Conservation (phyloP, 2,329 filamentous ascomycete genomes). For the Trichoderma semiorbis region DNA sequence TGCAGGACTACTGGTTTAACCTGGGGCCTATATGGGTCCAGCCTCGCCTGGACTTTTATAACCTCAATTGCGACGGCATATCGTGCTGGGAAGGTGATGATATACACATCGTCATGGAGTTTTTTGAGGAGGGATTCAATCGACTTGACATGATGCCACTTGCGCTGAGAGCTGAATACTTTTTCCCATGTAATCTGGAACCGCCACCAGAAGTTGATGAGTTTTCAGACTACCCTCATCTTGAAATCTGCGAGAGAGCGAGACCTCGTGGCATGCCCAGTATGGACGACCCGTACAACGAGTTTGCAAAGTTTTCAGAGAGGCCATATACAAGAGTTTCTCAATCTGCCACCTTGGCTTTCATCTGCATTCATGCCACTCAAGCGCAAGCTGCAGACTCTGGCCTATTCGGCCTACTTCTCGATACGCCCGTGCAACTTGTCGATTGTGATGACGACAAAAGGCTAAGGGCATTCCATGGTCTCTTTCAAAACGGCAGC, state of each 20-base stretch:
- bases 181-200: not conserved
- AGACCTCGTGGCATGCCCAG: not conserved
- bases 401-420: not conserved
- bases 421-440: not conserved
- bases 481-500: not conserved
- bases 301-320: not conserved
- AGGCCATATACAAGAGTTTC: not conserved
- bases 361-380: not conserved
- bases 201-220: not conserved
- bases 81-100: not conserved
- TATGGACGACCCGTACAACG: not conserved
- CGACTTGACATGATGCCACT: not conserved
- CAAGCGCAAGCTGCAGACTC: not conserved
- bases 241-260: not conserved
- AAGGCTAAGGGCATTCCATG: not conserved
- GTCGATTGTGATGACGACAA: not conserved
- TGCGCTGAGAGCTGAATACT: not conserved
- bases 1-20: not conserved
- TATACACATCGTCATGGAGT: not conserved
- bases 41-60: not conserved
- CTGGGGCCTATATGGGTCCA: not conserved
- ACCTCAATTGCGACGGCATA: not conserved
- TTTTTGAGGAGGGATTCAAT: not conserved
- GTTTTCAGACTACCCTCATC: not conserved
- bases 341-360: not conserved